Percentiles rank a stretch among this genome's conserved stretches.
Conservation (phyloP, 1,139 yeast genomes). For the Scheffersomyces illinoinensis region DNA sequence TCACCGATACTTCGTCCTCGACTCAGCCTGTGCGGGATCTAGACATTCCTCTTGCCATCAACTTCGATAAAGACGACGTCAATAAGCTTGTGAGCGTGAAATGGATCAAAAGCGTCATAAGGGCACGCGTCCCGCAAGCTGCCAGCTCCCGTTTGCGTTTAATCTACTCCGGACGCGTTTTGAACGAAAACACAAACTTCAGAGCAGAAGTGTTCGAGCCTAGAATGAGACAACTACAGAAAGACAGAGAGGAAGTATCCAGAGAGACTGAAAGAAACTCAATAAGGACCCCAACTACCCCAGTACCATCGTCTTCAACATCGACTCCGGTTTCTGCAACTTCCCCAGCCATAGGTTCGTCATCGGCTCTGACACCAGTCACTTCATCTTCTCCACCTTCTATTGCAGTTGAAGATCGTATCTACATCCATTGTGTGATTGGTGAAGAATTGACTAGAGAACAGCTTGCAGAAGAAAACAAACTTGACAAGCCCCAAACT, state of each 20-base stretch:
- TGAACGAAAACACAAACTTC: slow-evolving; percentile 61
- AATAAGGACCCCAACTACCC: slow-evolving; percentile 7
- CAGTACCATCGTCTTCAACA: slow-evolving; percentile 3
- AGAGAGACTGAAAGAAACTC: background rate
- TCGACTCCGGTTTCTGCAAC: background rate
- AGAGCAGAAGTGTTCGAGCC: slow-evolving; percentile 48
- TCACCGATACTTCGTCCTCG: slow-evolving; percentile 29
- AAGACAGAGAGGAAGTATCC: background rate
- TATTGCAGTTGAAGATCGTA: slow-evolving; percentile 6
- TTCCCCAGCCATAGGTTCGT: background rate
- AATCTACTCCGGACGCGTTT: slow-evolving; percentile 72
- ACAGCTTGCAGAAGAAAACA: slow-evolving; percentile 66
- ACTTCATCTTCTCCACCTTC: background rate
- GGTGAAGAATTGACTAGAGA: slow-evolving; percentile 64
- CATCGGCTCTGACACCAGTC: background rate
- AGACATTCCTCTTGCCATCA: slow-evolving; percentile 29
- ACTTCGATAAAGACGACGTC: slow-evolving; percentile 33
- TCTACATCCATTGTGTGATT: slow-evolving; percentile 78
- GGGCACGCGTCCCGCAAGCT: slow-evolving; percentile 27
- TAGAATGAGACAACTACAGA: slow-evolving; percentile 12
- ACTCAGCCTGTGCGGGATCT: slow-evolving; percentile 26
- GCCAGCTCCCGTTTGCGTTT: slow-evolving; percentile 59
- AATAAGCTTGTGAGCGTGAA: slow-evolving; percentile 30
- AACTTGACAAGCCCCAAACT: slow-evolving; percentile 55
- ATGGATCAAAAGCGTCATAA: slow-evolving; percentile 32